These are phyloP conservation scores for Agapanthus africanus DNA, from an alignment of 106 monocot genomes.

Conservation along the genomic window DNA sequence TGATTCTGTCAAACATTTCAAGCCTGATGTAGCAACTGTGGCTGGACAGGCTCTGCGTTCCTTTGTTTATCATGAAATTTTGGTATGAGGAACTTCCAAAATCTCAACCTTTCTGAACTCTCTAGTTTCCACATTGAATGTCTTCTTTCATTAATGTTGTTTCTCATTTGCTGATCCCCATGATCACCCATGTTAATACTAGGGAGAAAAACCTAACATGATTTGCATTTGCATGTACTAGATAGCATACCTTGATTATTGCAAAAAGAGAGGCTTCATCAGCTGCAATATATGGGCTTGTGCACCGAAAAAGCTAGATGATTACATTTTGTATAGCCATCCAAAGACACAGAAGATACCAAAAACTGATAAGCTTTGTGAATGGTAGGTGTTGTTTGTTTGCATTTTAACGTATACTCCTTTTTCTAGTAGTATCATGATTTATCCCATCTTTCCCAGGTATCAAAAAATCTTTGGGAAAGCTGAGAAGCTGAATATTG, in stretches of 20 bases:
- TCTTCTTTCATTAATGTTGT: neutral
- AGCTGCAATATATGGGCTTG: constrained; percentile 81
- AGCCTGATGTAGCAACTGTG: constrained; percentile 47
- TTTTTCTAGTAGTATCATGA: constrained; percentile 5
- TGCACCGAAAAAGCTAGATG: constrained; percentile 47
- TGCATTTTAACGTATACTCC: neutral
- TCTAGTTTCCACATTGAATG: neutral
- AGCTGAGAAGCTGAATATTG: constrained; percentile 61
- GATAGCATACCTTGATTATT: constrained; percentile 76
- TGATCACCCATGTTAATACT: neutral
- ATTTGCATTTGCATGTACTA: constrained; percentile 4
- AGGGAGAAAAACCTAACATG: neutral
- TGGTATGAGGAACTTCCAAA: constrained; percentile 36
- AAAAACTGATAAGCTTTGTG: constrained; percentile 60
- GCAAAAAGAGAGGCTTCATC: constrained; percentile 59
- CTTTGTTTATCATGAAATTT: constrained; percentile 76
- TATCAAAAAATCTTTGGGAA: constrained; percentile 48
- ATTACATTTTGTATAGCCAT: constrained; percentile 82
- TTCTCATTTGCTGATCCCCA: neutral
- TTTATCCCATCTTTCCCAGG: constrained; percentile 7
- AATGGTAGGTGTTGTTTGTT: constrained; percentile 29
- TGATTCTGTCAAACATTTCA: constrained; percentile 78
- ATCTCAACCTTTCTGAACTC: neutral
- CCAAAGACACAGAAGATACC: constrained; percentile 72
- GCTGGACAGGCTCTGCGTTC: constrained; percentile 73